Evolutionary conservation across 441 rosid genomes (phyloP).

Genomic region (Corymbia calophylla): DNA sequence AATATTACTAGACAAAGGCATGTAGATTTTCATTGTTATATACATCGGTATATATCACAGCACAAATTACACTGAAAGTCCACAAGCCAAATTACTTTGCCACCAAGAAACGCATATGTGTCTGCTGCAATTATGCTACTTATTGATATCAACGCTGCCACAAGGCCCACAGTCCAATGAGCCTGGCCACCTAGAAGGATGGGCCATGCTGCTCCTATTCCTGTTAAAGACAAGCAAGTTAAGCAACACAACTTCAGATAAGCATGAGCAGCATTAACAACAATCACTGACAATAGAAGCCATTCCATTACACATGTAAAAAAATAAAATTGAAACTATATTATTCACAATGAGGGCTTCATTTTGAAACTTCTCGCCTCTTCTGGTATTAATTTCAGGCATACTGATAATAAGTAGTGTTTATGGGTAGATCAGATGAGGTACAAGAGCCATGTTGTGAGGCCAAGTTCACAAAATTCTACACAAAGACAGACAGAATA

Average conservation of each 20-base stretch:
- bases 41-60: not conserved
- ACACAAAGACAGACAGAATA: not conserved
- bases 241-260: not conserved
- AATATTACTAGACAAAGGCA: not conserved
- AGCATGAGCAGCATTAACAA: not conserved
- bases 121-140: constrained; percentile 89
- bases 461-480: not conserved
- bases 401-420: not conserved
- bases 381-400: not conserved
- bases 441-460: not conserved
- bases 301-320: not conserved
- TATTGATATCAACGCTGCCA: constrained; percentile 75
- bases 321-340: not conserved
- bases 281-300: not conserved
- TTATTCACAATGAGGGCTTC: not conserved
- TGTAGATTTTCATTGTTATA: not conserved
- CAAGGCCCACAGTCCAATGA: constrained; percentile 98
- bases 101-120: constrained; percentile 86
- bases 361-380: not conserved
- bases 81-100: constrained; percentile 60
- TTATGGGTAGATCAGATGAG: not conserved
- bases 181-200: constrained; percentile 82
- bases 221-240: constrained; percentile 31
- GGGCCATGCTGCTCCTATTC: constrained; percentile 69
- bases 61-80: not conserved